Percentiles rank a stretch among this genome's conserved stretches.
Conservation (phyloP, 2,329 filamentous ascomycete species). For the Shiraia sp. region DNA sequence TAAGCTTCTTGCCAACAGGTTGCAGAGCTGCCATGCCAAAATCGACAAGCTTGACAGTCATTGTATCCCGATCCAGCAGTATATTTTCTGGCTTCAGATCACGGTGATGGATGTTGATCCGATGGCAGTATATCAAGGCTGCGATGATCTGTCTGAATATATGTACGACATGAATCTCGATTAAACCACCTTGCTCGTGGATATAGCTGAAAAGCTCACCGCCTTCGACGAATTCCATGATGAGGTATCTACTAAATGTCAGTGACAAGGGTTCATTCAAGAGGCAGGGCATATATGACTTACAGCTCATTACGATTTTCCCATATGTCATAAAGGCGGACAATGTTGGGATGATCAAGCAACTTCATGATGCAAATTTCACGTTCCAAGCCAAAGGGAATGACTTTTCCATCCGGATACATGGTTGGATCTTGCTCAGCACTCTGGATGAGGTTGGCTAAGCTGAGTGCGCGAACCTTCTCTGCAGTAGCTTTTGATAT, state of each 20-base stretch:
- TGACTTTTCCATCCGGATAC: slow-evolving; percentile 64
- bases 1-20: slow-evolving; percentile 74
- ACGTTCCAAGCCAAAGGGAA: slow-evolving; percentile 87
- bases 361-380: slow-evolving; percentile 98
- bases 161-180: slow-evolving; percentile 78
- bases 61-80: slow-evolving; percentile 69
- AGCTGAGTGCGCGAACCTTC: slow-evolving; percentile 80
- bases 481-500: slow-evolving; percentile 79
- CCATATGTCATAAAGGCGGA: slow-evolving; percentile 95
- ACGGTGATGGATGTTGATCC: slow-evolving; percentile 92
- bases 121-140: slow-evolving; percentile 89
- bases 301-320: slow-evolving; percentile 95
- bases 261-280: slow-evolving; percentile 10
- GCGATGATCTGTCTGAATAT: slow-evolving; percentile 94
- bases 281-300: slow-evolving; percentile 39
- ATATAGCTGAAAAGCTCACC: slow-evolving; percentile 89
- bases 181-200: slow-evolving; percentile 70
- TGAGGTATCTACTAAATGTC: slow-evolving; percentile 71
- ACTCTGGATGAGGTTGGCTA: slow-evolving; percentile 79
- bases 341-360: slow-evolving; percentile 92
- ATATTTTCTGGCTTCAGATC: slow-evolving; percentile 98
- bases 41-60: slow-evolving; percentile 90
- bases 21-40: slow-evolving; percentile 98
- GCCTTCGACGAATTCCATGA: slow-evolving; percentile 87
- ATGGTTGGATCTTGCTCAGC: slow-evolving; percentile 61